Base-by-base conservation (phyloP, 805 yeast genomes). In the Saccharomyces eubayanus region DNA sequence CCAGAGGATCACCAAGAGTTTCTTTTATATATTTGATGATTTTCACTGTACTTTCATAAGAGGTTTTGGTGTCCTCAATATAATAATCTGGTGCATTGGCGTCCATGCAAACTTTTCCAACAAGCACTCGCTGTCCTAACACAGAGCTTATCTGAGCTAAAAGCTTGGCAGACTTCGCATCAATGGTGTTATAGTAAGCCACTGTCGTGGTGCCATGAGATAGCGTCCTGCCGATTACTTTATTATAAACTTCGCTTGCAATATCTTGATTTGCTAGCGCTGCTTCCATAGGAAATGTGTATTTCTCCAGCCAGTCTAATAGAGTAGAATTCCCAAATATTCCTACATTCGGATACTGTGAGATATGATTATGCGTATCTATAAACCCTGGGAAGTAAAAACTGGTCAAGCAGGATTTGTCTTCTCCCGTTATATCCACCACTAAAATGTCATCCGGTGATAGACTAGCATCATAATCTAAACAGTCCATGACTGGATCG, bases 81-180 rank as follows among this genome's bases (percentile, higher is more conserved):
- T 88, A 82, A 65, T 80, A 85, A 30, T 79, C 85, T 0, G 94
- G 95, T 1, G 89, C 80, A 71, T 88, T 84, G 56, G 80, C 78
- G 65, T 90, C 85, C 98, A 94, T 94, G 67, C 98, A 94, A 21
- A 89, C 96, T 62, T 92, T 85, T 3, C 99, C 99, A 41, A 94
- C 82, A 52, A 87, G 78, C 0, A 96, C 97, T 56, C 97, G 75
- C 70, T 91, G 98, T 41, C 96, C 96, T 30, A 72, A 60, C 43
- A 73, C 56, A 11, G 83, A 71, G 36, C 92, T 82, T 14, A 86
- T 66, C 55, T 85, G 86, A 1, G 96, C 96, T 62, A 94, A 78
- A 40, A 85, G 61, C 51, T 84, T 84, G 1, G 97, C 80, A 3
- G 96, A 83, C 6, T 79, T 80, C 0, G 84, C 74, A 64, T 92